Base-by-base conservation (phyloP, 192 early-diverging fungal species). In the Entophlyctis luteolus region DNA sequence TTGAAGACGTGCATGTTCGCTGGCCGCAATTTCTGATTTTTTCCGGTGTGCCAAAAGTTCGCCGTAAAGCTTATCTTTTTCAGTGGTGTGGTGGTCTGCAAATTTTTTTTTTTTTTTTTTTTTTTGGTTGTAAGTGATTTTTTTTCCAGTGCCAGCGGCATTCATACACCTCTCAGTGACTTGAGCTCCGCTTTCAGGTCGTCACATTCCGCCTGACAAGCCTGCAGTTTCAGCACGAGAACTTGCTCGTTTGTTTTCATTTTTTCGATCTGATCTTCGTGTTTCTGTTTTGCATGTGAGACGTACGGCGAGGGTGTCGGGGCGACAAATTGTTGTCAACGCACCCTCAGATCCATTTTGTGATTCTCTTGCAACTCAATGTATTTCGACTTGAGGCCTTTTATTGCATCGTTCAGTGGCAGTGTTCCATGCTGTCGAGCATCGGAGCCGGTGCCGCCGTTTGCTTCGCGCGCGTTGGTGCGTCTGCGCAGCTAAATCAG, bases 331-430 rank as follows among this genome's bases (percentile, higher is more conserved):
- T 45, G 12, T 45, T 16, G 5, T 25, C 10, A 33, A 32, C 33
- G 6, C 31, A 82, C 81, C 71, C 79, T 58, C 22, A 79, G 56
- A 38, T 83, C 76, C 23, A 52, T n/a, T 48, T 77, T 80, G 55
- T 81, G 65, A 20, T 31, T 63, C 31, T 83, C 81, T 65, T 83
- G 79, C n/a, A 83, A 59, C 48, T 83, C 79, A 35, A 82, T 70
- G 52, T 83, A 83, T 56, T 83, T 81, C 23, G 32, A 31, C 54
- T 81, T 79, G 29, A 83, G 47, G 18, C 67, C 68, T 50, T 74
- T 62, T 35, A 83, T 78, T 6, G 70, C 76, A 23, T 82, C 79
- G 27, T 82, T 82, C 0, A 83, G 67, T 1, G 77, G 73, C 16
- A 71, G 68, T 12, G 63, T 18, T 35, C 63, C 63, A 37, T 39